Evolutionary conservation across 148 eudicot species (phyloP).

Genomic region (Persicaria tinctoria): DNA sequence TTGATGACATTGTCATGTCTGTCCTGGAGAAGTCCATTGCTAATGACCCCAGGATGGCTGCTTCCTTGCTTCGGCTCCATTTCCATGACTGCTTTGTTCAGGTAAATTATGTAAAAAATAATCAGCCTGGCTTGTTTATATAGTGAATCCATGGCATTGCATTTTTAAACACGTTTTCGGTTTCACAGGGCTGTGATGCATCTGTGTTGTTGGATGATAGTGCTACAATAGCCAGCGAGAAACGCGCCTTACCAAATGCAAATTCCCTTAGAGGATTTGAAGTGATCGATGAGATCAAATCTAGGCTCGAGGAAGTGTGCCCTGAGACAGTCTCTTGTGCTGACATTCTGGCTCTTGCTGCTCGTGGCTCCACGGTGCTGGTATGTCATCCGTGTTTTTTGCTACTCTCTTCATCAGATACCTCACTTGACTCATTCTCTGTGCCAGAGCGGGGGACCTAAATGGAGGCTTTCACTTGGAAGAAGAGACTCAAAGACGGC

Average conservation of each 20-base stretch:
- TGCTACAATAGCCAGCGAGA: slow-evolving; percentile 51
- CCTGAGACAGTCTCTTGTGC: slow-evolving; percentile 87
- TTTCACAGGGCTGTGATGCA: slow-evolving; percentile 79
- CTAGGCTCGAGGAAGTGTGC: slow-evolving; percentile 60
- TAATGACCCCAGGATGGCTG: slow-evolving; percentile 74
- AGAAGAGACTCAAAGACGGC: slow-evolving; percentile 80
- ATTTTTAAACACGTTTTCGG: neutral
- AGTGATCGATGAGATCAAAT: slow-evolving; percentile 81
- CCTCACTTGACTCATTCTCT: neutral
- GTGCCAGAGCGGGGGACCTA: slow-evolving; percentile 77
- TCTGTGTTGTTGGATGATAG: slow-evolving; percentile 67
- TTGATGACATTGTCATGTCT: slow-evolving; percentile 65
- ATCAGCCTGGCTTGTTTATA: neutral
- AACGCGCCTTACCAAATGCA: slow-evolving; percentile 55
- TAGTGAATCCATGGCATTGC: neutral
- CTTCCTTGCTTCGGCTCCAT: slow-evolving; percentile 81
- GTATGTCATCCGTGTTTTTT: slow-evolving; percentile 22
- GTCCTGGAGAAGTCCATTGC: slow-evolving; percentile 56
- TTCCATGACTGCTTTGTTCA: slow-evolving; percentile 92
- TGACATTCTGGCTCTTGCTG: slow-evolving; percentile 78
- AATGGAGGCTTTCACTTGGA: slow-evolving; percentile 81
- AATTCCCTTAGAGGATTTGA: slow-evolving; percentile 80
- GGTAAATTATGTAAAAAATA: slow-evolving; percentile 24
- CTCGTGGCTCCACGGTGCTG: slow-evolving; percentile 66
- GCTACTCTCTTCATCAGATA: neutral